Evolutionary conservation across 2,329 filamentous ascomycete species (phyloP), one percentile per base, ranked within the genome.

Genomic region (Penicillium psychrosexuale): DNA sequence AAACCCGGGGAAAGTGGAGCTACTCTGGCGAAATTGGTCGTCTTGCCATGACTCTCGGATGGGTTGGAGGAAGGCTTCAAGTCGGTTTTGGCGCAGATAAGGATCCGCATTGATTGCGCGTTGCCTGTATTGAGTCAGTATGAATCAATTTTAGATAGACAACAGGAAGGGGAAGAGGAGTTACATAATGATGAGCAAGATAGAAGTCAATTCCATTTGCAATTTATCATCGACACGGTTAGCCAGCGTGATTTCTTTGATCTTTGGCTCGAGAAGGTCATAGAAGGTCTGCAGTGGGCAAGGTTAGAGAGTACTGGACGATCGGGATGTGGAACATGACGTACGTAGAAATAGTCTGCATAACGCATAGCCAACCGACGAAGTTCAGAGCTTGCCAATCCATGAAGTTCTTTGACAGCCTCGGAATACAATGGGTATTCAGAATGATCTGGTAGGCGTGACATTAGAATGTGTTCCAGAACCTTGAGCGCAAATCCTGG

Each of bases 111-210:
- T 86, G 22, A 82, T 86, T 34, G 91, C 86, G 56, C 94, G 90
- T 72, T 97, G 93, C 65, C 88, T 89, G 43, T 3, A 13, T 47
- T 42, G 47, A 17, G 51, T 66, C 52, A 64, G 58, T 28, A 46
- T 12, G 34, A 12, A 58, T 42, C n/a, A 28, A 12, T 5, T n/a
- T n/a, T 13, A 9, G 15, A 9, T 30, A 6, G 13, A 24, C 2
- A 34, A 17, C 8, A 17, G 2, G 12, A 5, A 33, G 22, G 63
- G 61, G 17, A 34, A 15, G 30, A 34, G 42, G 13, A 3, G 22
- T 36, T 76, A 88, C 84, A 94, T 87, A 59, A 99, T 94, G 56
- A 96, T 94, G 70, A 99, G 95, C 0, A 97, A 80, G 60, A 97
- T 93, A 9, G 91, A 93, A 63, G 86, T 89, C 66, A 95, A 92